Base-by-base conservation (phyloP, 2,329 filamentous ascomycete genomes). In the Lasiodiplodia sp. region DNA sequence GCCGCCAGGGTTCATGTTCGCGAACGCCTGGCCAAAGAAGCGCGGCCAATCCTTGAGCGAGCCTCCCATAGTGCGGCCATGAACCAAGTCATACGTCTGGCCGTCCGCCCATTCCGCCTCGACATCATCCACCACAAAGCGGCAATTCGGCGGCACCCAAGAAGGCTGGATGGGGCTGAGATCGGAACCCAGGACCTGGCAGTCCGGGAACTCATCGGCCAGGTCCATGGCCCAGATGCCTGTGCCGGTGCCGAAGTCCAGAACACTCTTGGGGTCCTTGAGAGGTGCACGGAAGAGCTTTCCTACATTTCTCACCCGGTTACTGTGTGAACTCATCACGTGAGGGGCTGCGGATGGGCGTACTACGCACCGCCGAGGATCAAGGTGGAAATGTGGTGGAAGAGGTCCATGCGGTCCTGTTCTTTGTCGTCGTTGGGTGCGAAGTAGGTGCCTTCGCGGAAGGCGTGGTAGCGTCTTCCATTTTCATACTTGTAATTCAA, bases 71-170 rank as follows among this genome's bases (percentile, higher is more conserved):
- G 85, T 73, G 72, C 85, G 74, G 73, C 83, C 74, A 83, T 86
- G 82, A 82, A 90, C 85, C 71, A 86, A 85, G 74, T 90, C 88
- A 72, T 87, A 89, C n/a, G 2, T n/a, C 66, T 44, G 47, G 25
- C 31, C n/a, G 10, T 63, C 55, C 25, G 44, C 14, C 66, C 66
- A 68, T 14, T 84, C 80, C 12, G 71, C 62, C 10, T 73, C 75
- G 40, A 75, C 71, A 55, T 82, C 79, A 68, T 82, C 80, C 56
- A 82, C 73, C 23, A 80, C 73, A 69, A 81, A 82, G 6, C 72
- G 70, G 53, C 74, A 73, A 68, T 82, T 82, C 2, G 78, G 74
- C 0, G 80, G 79, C 1, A 81, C 75, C 75, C 79, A 78, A 34
- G 68, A 70, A 1, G 80, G 67, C 37, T 70, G 69, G 53, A 67